Base-by-base conservation (phyloP, 2,329 filamentous ascomycete genomes). In the Aureobasidium sp. region DNA sequence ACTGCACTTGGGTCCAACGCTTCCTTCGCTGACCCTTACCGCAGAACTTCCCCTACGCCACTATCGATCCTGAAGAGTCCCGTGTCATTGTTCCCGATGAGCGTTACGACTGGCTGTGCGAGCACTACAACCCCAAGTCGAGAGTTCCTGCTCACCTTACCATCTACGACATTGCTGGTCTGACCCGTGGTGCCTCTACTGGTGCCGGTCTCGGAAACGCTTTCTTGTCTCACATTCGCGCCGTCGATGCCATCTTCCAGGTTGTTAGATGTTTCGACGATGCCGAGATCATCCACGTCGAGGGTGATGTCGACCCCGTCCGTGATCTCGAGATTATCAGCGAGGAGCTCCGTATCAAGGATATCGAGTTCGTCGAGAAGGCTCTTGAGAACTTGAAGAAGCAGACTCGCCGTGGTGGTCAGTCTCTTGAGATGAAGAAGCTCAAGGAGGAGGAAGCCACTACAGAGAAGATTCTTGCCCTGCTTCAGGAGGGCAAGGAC, bases 211-310 rank as follows among this genome's bases (percentile, higher is more conserved):
- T 99, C 65, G 94, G 94, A 72, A 99, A 99, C 76, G 85, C 93
- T 69, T 99, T 99, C 86, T 82, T 99, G 80, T 97, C 94, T 41
- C 94, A 99, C 78, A 99, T 99, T 71, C 91, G 95, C 75, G 94
- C 94, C 72, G 67, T 75, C 67, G 63, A 80, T 71, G 65, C 75
- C 67, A 67, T 73, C 68, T 72, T 75, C 68, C 70, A 77, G 68
- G 70, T 77, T 59, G 71, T 76, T 29, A 72, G 74, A 66, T 72
- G 72, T 70, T 75, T 99, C 79, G 95, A 99, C 74, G 94, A 99
- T 82, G 94, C 93, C 64, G 94, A 99, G 79, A 99, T 99, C 72
- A 97, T 97, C 71, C 94, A 99, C 84, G 92, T 99, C 68, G 95
- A 99, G 82, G 95, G 94, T 75, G 94, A 99, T 71, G 95, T 99